These are phyloP conservation scores for Carex myosuroides DNA, from an alignment of 176 grass and related monocot species.

Conservation along the genomic window DNA sequence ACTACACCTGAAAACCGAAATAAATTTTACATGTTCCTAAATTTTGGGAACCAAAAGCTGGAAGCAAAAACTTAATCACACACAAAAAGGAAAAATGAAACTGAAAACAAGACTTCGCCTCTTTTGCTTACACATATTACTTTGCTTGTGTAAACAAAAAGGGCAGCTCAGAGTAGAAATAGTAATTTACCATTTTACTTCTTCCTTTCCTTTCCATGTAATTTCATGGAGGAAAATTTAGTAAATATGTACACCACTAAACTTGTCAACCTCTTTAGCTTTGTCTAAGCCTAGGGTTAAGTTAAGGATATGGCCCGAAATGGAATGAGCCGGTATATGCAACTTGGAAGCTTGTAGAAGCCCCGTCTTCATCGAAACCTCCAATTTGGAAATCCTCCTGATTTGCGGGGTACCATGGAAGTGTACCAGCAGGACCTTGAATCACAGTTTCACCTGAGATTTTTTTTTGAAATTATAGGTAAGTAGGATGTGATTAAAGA, in stretches of 20 bases:
- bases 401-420: constrained; percentile 21
- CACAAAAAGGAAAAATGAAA: background rate
- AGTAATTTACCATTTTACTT: constrained; percentile 10
- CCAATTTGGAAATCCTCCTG: constrained; percentile 28
- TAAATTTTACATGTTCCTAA: background rate
- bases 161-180: constrained; percentile 13
- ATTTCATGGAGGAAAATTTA: background rate
- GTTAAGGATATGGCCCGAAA: background rate
- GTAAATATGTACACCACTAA: constrained; percentile 8
- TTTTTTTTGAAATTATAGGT: background rate
- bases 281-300: constrained; percentile 8
- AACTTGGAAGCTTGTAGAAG: constrained; percentile 19
- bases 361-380: constrained; percentile 1
- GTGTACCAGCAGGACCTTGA: background rate
- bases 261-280: constrained; percentile 15
- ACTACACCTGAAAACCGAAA: background rate
- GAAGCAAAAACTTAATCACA: constrained; percentile 5
- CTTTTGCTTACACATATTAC: constrained; percentile 13
- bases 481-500: background rate
- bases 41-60: no score
- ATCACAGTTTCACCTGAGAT: constrained; percentile 32
- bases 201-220: background rate
- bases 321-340: constrained; percentile 16
- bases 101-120: background rate
- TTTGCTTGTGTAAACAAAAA: constrained; percentile 20